Evolutionary conservation across 1,284 basidiomycete species (phyloP).

Genomic region (Naganishia sp.): DNA sequence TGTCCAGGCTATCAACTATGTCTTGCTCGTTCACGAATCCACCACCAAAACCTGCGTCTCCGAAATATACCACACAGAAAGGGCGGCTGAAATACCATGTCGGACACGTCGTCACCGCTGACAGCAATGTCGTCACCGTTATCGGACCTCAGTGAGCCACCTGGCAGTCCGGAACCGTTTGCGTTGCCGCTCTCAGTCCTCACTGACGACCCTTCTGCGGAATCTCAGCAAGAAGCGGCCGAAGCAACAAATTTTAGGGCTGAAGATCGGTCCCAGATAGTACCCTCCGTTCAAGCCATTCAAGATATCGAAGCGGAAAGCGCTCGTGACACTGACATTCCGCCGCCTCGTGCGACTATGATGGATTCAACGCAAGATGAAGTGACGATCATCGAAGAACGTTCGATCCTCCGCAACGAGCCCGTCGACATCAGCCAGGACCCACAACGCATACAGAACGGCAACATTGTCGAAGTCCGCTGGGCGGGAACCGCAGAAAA

Average conservation of each 20-base stretch:
- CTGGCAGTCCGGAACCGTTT: conserved; percentile 16
- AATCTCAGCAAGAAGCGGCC: too few relatives aligned
- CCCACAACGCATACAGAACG: conserved; percentile 7
- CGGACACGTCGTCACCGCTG: conserved; percentile 25
- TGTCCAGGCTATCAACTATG: conserved; percentile 10
- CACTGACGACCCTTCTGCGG: too few relatives aligned
- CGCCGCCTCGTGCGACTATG: background rate
- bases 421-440: conserved; percentile 6
- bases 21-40: background rate
- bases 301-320: background rate
- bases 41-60: background rate
- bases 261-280: background rate
- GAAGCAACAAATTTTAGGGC: too few relatives aligned
- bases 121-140: conserved; percentile 24
- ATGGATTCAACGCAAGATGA: background rate
- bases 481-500: conserved; percentile 4
- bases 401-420: background rate
- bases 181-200: conserved; percentile 1
- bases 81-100: conserved; percentile 25
- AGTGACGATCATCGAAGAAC: background rate
- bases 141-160: conserved; percentile 21
- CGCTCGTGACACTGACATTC: background rate
- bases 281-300: too few relatives aligned
- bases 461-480: conserved; percentile 18
- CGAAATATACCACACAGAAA: background rate